Evolutionary conservation across 768 basidiomycete genomes (phyloP), one percentile per base, ranked within the genome.

Genomic region (Tulasnella sp.): DNA sequence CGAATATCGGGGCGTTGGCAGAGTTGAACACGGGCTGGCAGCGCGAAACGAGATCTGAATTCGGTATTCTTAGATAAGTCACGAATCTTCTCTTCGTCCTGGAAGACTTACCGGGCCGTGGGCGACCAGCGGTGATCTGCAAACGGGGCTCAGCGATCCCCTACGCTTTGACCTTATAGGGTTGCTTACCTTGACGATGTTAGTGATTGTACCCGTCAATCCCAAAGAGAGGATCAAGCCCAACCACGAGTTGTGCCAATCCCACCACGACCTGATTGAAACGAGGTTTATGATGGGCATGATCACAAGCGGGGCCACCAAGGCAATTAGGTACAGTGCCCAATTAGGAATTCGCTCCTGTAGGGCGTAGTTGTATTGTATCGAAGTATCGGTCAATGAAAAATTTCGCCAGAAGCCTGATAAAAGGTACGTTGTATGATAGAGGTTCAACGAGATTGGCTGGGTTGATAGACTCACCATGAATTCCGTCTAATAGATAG

Each of bases 201-300:
- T 94, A 0, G 97, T 98, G 77, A 97, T 86, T 31, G 92, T 85
- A 18, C 95, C 96, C 7, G 96, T 92, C 50, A 96, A 87, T 14
- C 92, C 88, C 76, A 94, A 88, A n/a, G 91, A 89, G 72, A 96
- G 90, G 76, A 94, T 88, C 80, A 96, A 81, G 72, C 73, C 75
- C 60, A 78, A 75, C 83, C 85, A 44, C 84, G 81, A 31, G 83
- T 91, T 92, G 84, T 98, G 97, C 42, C 93, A 87, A 84, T 98
- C 97, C 96, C 96, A 98, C 88, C 91, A 92, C 3, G 92, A 93
- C n/a, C 93, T 90, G 41, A 95, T 87, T 31, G 95, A 93, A 20
- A 94, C 75, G 31, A 91, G 80, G 83, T 94, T 94, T 83, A 97
- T 89, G 28, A 91, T 82, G 28, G 92, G 88, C 83, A 95, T 91